phyloP scores from a whole-genome alignment of 1,284 basidiomycete species.

The Melampsora medusae region DNA sequence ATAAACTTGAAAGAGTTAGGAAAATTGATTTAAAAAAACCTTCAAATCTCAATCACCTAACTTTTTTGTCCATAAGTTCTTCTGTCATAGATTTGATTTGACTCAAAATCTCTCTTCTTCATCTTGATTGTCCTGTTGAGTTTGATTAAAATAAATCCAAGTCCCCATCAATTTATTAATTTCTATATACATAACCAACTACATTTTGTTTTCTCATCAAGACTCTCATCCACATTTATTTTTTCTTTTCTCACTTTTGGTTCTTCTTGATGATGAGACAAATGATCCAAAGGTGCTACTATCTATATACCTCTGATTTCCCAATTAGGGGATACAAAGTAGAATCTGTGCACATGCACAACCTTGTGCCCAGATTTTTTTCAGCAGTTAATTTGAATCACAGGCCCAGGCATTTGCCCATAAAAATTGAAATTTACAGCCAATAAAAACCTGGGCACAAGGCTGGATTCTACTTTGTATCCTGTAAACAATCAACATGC shows the following conservation, averaged over 20 bases:
- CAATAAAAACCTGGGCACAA: too few relatives aligned
- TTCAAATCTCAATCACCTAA: neutral
- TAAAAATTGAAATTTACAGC: too few relatives aligned
- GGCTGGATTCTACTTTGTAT: too few relatives aligned
- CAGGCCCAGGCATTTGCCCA: too few relatives aligned
- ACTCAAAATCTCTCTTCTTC: neutral
- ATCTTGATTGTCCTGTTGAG: neutral
- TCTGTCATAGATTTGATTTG: neutral
- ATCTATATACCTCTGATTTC: constrained; percentile 87
- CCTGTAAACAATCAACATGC: constrained; percentile 86
- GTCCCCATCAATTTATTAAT: constrained; percentile 29
- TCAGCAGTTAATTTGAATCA: too few relatives aligned
- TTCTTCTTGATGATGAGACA: constrained; percentile 46
- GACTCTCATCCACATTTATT: neutral
- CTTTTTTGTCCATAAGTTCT: neutral
- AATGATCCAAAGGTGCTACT: constrained; percentile 60
- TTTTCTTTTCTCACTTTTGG: neutral
- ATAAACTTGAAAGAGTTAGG: too few relatives aligned
- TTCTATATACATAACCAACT: constrained; percentile 40
- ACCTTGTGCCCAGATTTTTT: too few relatives aligned
- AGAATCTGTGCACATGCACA: too few relatives aligned
- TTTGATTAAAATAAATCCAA: constrained; percentile 19
- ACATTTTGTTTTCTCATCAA: constrained; percentile 5
- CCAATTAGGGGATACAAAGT: too few relatives aligned
- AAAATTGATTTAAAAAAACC: neutral